phyloP scores from a whole-genome alignment of 257 asterid genomes.

The Forsythia viridissima region DNA sequence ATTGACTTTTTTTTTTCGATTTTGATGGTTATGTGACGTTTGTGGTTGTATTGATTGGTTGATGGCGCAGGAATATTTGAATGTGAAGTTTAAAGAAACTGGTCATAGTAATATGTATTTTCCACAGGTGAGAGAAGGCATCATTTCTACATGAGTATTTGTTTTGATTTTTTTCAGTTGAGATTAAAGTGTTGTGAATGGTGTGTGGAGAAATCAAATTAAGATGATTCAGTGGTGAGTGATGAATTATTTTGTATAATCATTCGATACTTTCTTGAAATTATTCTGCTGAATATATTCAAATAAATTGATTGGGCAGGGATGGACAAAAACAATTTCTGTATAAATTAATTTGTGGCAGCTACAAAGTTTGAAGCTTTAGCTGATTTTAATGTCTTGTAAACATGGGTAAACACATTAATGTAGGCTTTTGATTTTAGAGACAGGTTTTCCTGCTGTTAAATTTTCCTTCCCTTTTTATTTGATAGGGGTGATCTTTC shows the following conservation, averaged over 20 bases:
- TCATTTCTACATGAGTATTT: constrained; percentile 7
- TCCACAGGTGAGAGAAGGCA: constrained; percentile 69
- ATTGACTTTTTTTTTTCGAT: not conserved
- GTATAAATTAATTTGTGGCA: no score
- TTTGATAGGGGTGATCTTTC: not conserved
- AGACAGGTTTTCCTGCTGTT: not conserved
- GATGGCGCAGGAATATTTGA: constrained; percentile 81
- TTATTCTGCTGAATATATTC: not conserved
- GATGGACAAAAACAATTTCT: no score
- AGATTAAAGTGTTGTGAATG: not conserved
- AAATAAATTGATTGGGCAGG: not conserved
- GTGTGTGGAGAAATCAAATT: not conserved
- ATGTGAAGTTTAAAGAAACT: constrained; percentile 95
- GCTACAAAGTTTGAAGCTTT: not conserved
- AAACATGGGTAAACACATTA: not conserved
- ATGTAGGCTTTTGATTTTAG: not conserved
- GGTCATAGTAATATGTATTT: constrained; percentile 99
- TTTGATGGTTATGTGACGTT: not conserved
- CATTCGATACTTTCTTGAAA: not conserved
- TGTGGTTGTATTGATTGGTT: constrained; percentile 14
- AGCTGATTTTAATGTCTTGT: no score
- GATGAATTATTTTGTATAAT: not conserved
- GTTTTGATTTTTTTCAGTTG: not conserved
- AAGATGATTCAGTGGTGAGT: constrained; percentile 20
- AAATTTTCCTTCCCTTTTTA: not conserved